Evolutionary conservation across 371 early-diverging fungal species (phyloP), one percentile per base, ranked within the genome.

Genomic region (Haplosporangium sp.): DNA sequence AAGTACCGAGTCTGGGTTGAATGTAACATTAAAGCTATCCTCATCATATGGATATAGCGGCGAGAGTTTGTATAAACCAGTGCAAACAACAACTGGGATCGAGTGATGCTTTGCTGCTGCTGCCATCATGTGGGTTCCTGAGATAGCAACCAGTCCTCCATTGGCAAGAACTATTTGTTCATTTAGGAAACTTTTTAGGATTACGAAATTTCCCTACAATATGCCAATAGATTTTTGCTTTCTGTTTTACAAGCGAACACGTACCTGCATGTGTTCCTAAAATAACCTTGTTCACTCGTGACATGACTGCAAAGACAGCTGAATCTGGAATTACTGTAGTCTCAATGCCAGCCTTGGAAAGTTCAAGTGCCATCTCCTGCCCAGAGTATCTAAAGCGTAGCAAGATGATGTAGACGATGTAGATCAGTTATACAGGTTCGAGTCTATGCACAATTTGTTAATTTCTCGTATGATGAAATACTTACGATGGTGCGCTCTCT

Each of bases 201-300:
- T 27, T 27, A 27, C 27, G 27, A 27, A 27, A 27, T 27, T 27
- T 27, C 27, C 27, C 27, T 27, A 27, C 27, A 27, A 27, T 27
- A 27, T 27, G 27, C 27, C 27, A 27, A 27, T 27, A 27, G 34
- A 42, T 45, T 6, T 44, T 20, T 53, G 8, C 10, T 19, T 55
- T 5, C 27, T 55, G 11, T 9, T 34, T n/a, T 64, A 35, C 55
- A 15, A 19, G 56, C 15, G 20, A 2, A 27, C 1, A n/a, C 70
- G 67, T 88, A 92, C 93, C 93, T 42, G 96, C 95, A 73, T 97
- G 96, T 0, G 96, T 91, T 20, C 97, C 97, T 55, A 98, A 82
- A 37, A 98, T 96, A 38, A 98, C 97, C 85, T 97, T 98, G 89
- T 97, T 96, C 20, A 98, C 97, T 60, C 97, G 92, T 58, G 98